Evolutionary conservation across 2,329 filamentous ascomycete species (phyloP).

Genomic region (Fusarium tanahbumbuense): DNA sequence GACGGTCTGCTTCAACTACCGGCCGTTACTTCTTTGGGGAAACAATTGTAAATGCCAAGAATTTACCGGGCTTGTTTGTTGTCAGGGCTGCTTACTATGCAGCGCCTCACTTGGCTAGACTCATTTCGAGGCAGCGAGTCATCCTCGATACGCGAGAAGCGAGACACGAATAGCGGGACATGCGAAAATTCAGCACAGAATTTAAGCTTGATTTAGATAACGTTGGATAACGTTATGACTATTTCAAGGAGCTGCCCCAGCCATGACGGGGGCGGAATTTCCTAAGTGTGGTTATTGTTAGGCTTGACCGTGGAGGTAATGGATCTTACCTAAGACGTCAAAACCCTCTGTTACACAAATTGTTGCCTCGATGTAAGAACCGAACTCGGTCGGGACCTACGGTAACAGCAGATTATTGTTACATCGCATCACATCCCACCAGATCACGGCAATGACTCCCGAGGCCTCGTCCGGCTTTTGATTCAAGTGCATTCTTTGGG

Average conservation of each 20-base stretch:
- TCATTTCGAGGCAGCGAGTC: background rate
- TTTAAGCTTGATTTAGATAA: background rate
- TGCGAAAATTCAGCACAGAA: background rate
- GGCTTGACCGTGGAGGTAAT: background rate
- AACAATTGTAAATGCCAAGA: conserved; percentile 5
- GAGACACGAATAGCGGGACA: conserved; percentile 9
- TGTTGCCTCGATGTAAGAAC: background rate
- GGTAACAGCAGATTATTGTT: background rate
- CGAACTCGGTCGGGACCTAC: background rate
- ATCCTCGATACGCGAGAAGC: background rate
- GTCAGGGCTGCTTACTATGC: background rate
- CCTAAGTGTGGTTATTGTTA: background rate
- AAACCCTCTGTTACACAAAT: background rate
- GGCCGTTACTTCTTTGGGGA: background rate
- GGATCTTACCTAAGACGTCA: background rate
- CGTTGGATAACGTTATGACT: background rate
- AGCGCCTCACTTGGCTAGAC: background rate
- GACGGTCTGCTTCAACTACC: background rate
- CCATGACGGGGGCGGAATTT: background rate
- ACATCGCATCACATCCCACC: background rate
- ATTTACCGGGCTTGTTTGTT: background rate
- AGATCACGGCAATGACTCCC: background rate
- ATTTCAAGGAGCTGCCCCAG: background rate
- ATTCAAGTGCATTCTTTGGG: background rate
- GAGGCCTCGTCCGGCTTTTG: background rate